Base-by-base conservation (phyloP, 257 asterid species). In the Petunia secreta region DNA sequence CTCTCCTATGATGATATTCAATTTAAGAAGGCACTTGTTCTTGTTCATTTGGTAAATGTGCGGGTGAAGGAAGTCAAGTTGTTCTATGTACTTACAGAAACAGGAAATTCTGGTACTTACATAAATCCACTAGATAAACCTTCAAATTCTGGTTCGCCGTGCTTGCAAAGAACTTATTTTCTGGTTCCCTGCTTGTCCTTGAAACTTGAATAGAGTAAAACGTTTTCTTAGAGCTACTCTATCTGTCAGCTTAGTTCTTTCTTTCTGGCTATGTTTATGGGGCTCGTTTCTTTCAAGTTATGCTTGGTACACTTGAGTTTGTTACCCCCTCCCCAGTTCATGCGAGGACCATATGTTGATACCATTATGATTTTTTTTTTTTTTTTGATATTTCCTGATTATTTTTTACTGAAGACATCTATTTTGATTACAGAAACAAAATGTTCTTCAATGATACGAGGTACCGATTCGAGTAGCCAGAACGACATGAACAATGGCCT, bases 381-480 rank as follows among this genome's bases (percentile, higher is more conserved):
- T 75, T 38, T 36, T 8, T 8, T 54, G 38, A 57, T 15, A 76
- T 15, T 40, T 10, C 16, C 14, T 68, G 36, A 16, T 44, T 65
- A 14, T 65, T 68, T 44, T 36, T 68, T 44, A 44, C 55, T 57
- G 8, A 57, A 44, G 11, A 60, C 13, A 63, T 55, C 62, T 78
- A 60, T 13, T 50, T 46, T 78, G 57, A 78, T 39, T 63, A 64
- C 46, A 78, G 81, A 48, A 63, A 46, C 59, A 34, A 52, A 41
- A 34, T 78, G 81, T 62, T 78, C 75, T 63, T 63, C 63, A 46
- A 78, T 63, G 81, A 75, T 67, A 50, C 75, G 74, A 59, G 80
- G 37, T 77, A 4, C 74, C 2, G 73, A 77, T 9, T 60, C 74
- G 25, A 60, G 57, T 77, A 41, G 64, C 55, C 73, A 52, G 10